These are phyloP conservation scores for Colletotrichum sp. DNA, from an alignment of 2,329 filamentous ascomycete genomes.

Conservation along the genomic window DNA sequence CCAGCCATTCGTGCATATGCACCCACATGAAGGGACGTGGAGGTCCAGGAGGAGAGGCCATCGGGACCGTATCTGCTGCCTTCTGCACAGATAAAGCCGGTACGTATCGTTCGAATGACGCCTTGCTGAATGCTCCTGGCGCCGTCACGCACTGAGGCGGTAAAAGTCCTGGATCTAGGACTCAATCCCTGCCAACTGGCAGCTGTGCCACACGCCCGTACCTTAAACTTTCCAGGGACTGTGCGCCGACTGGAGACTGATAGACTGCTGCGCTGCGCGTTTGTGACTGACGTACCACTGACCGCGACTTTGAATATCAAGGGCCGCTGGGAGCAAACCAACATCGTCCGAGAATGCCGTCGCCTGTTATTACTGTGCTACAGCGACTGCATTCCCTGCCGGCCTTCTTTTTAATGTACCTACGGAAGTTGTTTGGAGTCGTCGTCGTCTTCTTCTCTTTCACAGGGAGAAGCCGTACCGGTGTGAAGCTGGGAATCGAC, in stretches of 20 bases:
- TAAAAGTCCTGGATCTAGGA: constrained; percentile 19
- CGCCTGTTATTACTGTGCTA: neutral
- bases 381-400: neutral
- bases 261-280: neutral
- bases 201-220: neutral
- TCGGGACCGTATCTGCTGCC: neutral
- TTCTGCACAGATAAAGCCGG: neutral
- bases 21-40: constrained; percentile 4
- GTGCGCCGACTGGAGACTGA: constrained; percentile 1
- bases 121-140: constrained; percentile 1
- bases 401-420: neutral
- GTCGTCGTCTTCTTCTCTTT: neutral
- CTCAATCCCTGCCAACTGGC: constrained; percentile 10
- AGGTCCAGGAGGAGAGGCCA: neutral
- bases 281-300: neutral
- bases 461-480: neutral
- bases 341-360: neutral
- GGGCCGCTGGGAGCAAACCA: neutral
- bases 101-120: constrained; percentile 6
- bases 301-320: neutral
- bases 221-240: constrained; percentile 5
- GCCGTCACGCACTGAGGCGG: neutral
- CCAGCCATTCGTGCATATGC: constrained; percentile 17
- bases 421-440: neutral
- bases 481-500: neutral